These are phyloP conservation scores for Ettlia oleoabundans DNA, from an alignment of 139 green algal species.

Conservation along the genomic window DNA sequence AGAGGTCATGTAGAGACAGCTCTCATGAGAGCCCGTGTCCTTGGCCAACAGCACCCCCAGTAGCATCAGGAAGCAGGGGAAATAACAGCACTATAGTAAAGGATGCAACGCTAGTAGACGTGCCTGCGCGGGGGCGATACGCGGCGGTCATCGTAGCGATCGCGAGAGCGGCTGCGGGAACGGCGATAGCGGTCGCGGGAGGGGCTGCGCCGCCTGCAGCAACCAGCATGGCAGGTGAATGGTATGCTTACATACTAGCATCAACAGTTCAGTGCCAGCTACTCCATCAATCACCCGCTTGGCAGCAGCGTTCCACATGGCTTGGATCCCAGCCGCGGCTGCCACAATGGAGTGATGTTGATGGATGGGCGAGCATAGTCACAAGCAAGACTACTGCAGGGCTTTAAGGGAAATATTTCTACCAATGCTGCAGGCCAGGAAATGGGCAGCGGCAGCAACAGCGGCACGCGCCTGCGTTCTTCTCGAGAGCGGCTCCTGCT, in stretches of 20 bases:
- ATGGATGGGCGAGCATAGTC: too few relatives aligned
- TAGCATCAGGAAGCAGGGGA: too few relatives aligned
- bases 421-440: too few relatives aligned
- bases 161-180: background rate
- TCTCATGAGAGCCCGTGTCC: too few relatives aligned
- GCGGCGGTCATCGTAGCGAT: background rate
- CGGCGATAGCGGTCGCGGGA: slow-evolving; percentile 10
- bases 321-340: background rate
- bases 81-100: background rate
- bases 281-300: background rate
- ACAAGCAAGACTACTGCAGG: background rate
- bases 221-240: too few relatives aligned
- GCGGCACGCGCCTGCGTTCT: background rate
- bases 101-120: slow-evolving; percentile 61
- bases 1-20: too few relatives aligned
- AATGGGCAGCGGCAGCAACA: too few relatives aligned
- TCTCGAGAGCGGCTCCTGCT: background rate
- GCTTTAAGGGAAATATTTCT: too few relatives aligned
- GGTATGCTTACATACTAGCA: too few relatives aligned
- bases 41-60: too few relatives aligned
- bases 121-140: background rate
- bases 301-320: background rate
- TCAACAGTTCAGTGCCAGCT: background rate
- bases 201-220: slow-evolving; percentile 2
- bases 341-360: too few relatives aligned